phyloP scores from a whole-genome alignment of 2,329 filamentous ascomycete species.

The Bipolaris oryzae region DNA sequence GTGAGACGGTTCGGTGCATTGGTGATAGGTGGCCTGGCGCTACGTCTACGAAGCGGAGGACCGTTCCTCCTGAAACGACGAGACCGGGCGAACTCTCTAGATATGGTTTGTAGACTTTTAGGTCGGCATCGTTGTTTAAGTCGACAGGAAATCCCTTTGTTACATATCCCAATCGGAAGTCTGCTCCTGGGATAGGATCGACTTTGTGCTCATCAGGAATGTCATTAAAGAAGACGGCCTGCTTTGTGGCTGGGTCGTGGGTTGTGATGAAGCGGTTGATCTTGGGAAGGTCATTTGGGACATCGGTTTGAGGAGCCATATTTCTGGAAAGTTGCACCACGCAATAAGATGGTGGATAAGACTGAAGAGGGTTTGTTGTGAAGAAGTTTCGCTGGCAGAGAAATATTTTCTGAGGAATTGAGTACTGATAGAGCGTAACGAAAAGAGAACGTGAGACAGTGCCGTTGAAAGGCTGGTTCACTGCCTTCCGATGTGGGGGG shows the following conservation, averaged over 20 bases:
- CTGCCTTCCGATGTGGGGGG: conserved; percentile 18
- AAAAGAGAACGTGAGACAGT: not conserved
- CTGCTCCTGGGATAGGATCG: conserved; percentile 30
- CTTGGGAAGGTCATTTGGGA: conserved; percentile 32
- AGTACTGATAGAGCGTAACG: not conserved
- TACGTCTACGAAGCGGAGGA: conserved; percentile 50
- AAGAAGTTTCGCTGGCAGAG: not conserved
- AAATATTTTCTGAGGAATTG: not conserved
- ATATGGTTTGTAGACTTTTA: conserved; percentile 53
- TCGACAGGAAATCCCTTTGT: conserved; percentile 56
- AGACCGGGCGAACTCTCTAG: conserved; percentile 56
- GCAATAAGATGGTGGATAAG: not conserved
- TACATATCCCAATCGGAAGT: conserved; percentile 57
- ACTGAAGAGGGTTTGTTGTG: not conserved
- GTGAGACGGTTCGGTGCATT: conserved; percentile 49
- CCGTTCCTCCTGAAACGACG: conserved; percentile 53
- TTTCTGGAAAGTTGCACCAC: not conserved
- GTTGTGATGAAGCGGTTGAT: conserved; percentile 47
- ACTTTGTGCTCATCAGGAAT: conserved; percentile 32
- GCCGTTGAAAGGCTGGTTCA: not conserved
- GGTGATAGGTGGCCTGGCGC: conserved; percentile 36
- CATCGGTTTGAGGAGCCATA: conserved; percentile 21
- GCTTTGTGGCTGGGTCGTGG: conserved; percentile 40
- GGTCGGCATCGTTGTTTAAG: conserved; percentile 54
- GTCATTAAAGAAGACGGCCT: conserved; percentile 41